Evolutionary conservation across 1,284 basidiomycete genomes (phyloP).

Genomic region (Cerioporus squamosus): DNA sequence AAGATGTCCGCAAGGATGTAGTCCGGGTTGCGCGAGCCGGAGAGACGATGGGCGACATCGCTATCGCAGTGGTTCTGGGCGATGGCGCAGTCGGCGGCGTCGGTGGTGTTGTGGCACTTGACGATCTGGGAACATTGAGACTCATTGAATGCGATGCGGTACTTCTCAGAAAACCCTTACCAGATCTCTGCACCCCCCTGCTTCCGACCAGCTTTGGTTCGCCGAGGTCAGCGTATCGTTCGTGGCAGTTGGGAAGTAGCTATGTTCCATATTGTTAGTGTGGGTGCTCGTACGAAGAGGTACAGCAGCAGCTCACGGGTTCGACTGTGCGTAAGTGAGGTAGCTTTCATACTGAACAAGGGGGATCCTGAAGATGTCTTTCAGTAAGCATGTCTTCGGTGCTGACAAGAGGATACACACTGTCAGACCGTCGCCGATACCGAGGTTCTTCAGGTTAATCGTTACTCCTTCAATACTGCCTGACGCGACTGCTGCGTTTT

Average conservation of each 20-base stretch:
- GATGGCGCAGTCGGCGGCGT: constrained; percentile 50
- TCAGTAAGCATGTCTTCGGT: background rate
- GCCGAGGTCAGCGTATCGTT: constrained; percentile 38
- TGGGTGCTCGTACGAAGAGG: constrained; percentile 35
- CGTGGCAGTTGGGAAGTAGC: constrained; percentile 10
- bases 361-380: constrained; percentile 47
- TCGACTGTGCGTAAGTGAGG: constrained; percentile 55
- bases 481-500: constrained; percentile 58
- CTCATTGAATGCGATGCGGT: background rate
- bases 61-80: constrained; percentile 61
- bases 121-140: constrained; percentile 42
- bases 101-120: constrained; percentile 50
- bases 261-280: constrained; percentile 40
- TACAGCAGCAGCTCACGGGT: constrained; percentile 36
- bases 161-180: constrained; percentile 28
- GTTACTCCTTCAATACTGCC: constrained; percentile 47
- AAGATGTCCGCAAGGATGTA: constrained; percentile 48
- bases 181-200: constrained; percentile 52
- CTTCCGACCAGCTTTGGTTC: constrained; percentile 47
- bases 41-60: constrained; percentile 51
- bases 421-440: constrained; percentile 67
- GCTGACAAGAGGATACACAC: constrained; percentile 34
- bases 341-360: constrained; percentile 60
- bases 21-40: constrained; percentile 53
- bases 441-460: constrained; percentile 64